Base-by-base conservation (phyloP, 2,329 filamentous ascomycete species). In the Penicillium sclerotiorum region DNA sequence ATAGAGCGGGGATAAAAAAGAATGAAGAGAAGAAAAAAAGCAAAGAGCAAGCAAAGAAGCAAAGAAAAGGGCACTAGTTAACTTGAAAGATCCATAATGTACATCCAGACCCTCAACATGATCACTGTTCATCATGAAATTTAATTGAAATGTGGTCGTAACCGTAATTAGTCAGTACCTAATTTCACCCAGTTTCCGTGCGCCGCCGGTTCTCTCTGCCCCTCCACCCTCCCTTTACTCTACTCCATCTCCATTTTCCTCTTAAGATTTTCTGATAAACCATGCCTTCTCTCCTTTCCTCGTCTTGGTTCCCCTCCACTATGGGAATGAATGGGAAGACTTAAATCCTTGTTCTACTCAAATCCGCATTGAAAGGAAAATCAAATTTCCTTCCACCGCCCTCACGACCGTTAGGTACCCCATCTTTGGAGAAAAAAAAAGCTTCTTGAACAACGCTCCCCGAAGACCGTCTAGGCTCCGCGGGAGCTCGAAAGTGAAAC, bases 281-380 rank as follows among this genome's bases (percentile, higher is more conserved):
- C 60, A 74, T 74, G 71, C 66, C 66, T 67, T 50, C 61, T 65
- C 67, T 58, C 58, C 55, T 57, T 59, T 58, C 62, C 61, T 61
- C 59, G 55, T 64, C 58, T 52, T 64, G 62, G 64, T 66, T 67
- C 70, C 72, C 72, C 70, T 73, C 69, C 65, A 58, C 62, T 60
- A 65, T 71, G 73, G 73, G 72, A 71, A 69, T 76, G 70, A 76
- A 73, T 64, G 68, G 66, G 65, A 63, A 69, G 56, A 72, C 65
- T 61, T 71, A 68, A 62, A 62, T 52, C 49, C 44, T 47, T 47
- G 43, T 43, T 45, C 53, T 47, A n/a, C n/a, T n/a, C n/a, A n/a
- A n/a, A n/a, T n/a, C 52, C 51, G 42, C 55, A 52, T 42, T 47
- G 20, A 8, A 32, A 7, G 7, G 32, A 36, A 57, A 59, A 61